A percentile compares a stretch with the other conserved stretches of the same genome.
Evolutionary conservation across 106 monocot species (phyloP).

Genomic region (Iris macrosiphon): DNA sequence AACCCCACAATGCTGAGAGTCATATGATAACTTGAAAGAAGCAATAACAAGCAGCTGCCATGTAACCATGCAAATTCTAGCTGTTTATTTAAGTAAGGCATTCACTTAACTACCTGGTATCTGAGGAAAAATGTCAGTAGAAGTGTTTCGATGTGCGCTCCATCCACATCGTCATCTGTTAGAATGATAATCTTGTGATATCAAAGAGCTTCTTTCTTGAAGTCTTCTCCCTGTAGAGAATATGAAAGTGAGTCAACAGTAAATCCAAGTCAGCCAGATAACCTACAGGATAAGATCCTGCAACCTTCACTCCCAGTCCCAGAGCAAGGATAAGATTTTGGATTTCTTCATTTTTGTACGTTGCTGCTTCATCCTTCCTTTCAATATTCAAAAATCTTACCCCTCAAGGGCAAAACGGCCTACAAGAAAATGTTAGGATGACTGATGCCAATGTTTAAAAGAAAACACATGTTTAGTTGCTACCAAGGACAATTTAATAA

Average conservation of each 20-base stretch:
- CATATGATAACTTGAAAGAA: too few species aligned
- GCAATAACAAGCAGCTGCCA: background rate
- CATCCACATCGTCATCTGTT: constrained; percentile 99
- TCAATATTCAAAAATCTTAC: constrained; percentile 98
- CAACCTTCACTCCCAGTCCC: constrained; percentile 98
- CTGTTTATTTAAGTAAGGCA: background rate
- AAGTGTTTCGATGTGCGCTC: constrained; percentile 96
- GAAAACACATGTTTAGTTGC: background rate
- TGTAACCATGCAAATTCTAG: background rate
- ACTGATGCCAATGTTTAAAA: background rate
- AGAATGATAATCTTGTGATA: constrained; percentile 99
- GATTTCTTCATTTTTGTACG: constrained; percentile 99
- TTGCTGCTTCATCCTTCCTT: constrained; percentile 93
- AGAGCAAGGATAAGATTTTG: constrained; percentile 96
- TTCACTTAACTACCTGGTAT: constrained; percentile 60
- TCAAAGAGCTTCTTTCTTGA: constrained; percentile 76
- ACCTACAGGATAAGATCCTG: background rate
- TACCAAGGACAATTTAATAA: too few species aligned
- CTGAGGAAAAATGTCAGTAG: constrained; percentile 98
- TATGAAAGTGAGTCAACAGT: constrained; percentile 1
- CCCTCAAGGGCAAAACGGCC: constrained; percentile 94
- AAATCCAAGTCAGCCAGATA: background rate
- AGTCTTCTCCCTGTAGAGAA: constrained; percentile 90
- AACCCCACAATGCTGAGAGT: too few species aligned
- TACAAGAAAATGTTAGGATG: constrained; percentile 25